phyloP scores from a whole-genome alignment of 2,329 filamentous ascomycete genomes.

The Fusarium aywerte region DNA sequence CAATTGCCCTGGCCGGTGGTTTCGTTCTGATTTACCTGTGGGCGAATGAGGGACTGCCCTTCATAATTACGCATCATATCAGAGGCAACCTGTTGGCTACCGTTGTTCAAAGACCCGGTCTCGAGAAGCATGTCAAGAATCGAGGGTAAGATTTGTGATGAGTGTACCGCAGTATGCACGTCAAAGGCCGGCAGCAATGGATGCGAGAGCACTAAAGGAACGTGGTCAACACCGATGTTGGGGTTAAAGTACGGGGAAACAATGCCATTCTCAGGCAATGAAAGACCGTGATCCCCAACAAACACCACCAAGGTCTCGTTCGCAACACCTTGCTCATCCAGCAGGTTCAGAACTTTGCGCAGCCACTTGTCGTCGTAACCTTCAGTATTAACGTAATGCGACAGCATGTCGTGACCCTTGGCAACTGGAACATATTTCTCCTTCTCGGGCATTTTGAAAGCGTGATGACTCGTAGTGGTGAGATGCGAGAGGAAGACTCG shows the following conservation, averaged over 20 bases:
- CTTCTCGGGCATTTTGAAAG: conserved; percentile 46
- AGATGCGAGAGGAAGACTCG: conserved; percentile 49
- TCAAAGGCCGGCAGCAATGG: conserved; percentile 46
- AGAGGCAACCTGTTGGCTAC: conserved; percentile 31
- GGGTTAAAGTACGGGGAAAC: conserved; percentile 49
- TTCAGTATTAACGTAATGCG: conserved; percentile 48
- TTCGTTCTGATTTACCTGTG: conserved; percentile 16
- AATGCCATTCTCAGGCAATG: conserved; percentile 48
- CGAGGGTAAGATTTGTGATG: conserved; percentile 48
- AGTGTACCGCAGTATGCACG: conserved; percentile 46
- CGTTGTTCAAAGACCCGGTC: conserved; percentile 44
- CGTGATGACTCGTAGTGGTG: conserved; percentile 48
- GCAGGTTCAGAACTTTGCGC: conserved; percentile 45
- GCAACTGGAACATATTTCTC: conserved; percentile 46
- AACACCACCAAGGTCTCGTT: conserved; percentile 51
- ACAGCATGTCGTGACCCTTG: conserved; percentile 46
- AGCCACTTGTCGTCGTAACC: conserved; percentile 50
- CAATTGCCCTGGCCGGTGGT: conserved; percentile 45
- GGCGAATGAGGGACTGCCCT: conserved; percentile 49
- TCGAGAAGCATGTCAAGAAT: conserved; percentile 49
- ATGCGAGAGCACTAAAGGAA: conserved; percentile 49
- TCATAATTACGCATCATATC: conserved; percentile 48
- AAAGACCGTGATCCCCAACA: conserved; percentile 50
- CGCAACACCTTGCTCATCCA: conserved; percentile 49
- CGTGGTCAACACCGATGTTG: conserved; percentile 46